Evolutionary conservation across 768 basidiomycete species (phyloP), one percentile per base, ranked within the genome.

Genomic region (Rhodotorula babjevae): DNA sequence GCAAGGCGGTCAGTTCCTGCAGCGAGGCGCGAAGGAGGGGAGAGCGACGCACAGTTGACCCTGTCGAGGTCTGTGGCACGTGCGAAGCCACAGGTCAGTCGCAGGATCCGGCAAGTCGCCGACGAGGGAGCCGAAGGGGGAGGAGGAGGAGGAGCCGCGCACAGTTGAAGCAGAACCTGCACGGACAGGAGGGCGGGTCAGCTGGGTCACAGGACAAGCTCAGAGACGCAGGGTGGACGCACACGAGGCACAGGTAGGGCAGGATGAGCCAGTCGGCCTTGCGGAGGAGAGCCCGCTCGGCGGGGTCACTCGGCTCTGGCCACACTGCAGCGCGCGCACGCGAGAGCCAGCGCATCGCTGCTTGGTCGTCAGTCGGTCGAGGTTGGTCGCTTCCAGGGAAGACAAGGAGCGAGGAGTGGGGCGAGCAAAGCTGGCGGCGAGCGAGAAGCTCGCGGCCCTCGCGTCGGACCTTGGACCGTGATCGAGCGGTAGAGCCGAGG

Each of bases 91-190:
- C 36, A 36, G 36, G 36, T 36, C 5, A 36, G 36, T 36, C 5
- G 9, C 36, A 36, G n/a, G n/a, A n/a, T n/a, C n/a, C n/a, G n/a
- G n/a, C n/a, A n/a, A n/a, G n/a, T 36, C 9, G 36, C 36, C 44
- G 23, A 49, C 16, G 12, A 19, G 16, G 10, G 27, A 42, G 36
- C 25, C 49, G 49, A 6, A 6, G 5, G 12, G 9, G 18, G 47
- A 18, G 4, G 21, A 18, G 9, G 9, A 23, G 14, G 44, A 11
- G 44, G 44, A 2, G 25, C 18, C 31, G 79, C 83, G 61, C 75
- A 88, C 87, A 87, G 71, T 88, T 89, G 42, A 86, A 86, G 74
- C 88, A 88, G 79, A 87, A 88, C 86, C 88, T 86, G 64, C 8
- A 3, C 19, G 44, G 12, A 18, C 25, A 44, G 16, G 18, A n/a